Evolutionary conservation across 129 eudicot species (phyloP), one percentile per base, ranked within the genome.

Genomic region (Flaveria brownii): DNA sequence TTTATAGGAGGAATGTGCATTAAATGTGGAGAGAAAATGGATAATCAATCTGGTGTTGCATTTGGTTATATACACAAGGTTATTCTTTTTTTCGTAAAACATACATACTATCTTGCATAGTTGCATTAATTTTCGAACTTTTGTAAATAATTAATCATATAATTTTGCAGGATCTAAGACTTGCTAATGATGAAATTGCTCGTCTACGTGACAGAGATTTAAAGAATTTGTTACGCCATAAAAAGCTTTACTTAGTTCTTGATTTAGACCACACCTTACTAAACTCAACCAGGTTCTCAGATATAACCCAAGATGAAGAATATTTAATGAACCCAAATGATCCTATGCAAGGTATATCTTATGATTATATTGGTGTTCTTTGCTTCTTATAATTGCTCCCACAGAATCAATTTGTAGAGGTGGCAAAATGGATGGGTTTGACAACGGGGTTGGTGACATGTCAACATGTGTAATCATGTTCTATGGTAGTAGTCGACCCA

Each of bases 261-360:
- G 98, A 94, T 85, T 87, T 94, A 69, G 97, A 94, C 78, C 97
- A 91, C 77, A 94, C 98, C 26, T 81, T 94, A 65, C 94, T 94
- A 9, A 91, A 94, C 82, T 91, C 98, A 78, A 73, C 96, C 46
- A 77, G 88, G 47, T 36, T 89, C 28, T 18, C 73, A 47, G 96
- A 94, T 82, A 72, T 93, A 28, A 84, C 81, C 17, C 74, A 76
- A 41, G 96, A 91, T 71, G 98, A 94, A 80, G 86, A 73, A 74
- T 87, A 87, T 82, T 55, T 94, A 42, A 66, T 42, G 81, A 78
- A 72, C 68, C 86, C 86, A 23, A 50, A 84, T 59, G 93, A 89
- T 74, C 62, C 91, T 68, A 78, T 91, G 36, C 92, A 87, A 72
- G 98, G 98, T 93, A 87, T 42, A 47, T 60, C 62, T 60, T 47